Conservation (phyloP, 805 yeast genomes). For the Metschnikowia matae region DNA sequence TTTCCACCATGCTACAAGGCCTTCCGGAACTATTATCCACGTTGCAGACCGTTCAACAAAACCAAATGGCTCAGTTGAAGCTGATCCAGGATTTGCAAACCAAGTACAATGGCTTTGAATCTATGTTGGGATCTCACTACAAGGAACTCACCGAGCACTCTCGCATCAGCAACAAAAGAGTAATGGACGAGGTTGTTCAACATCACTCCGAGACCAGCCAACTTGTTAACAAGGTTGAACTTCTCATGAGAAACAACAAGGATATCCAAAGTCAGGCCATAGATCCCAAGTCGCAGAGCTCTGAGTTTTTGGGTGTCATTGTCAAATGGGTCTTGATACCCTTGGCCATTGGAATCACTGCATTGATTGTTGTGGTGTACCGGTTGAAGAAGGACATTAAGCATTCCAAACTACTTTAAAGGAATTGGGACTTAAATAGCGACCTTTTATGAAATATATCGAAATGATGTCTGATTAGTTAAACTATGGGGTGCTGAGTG, state of each 20-base stretch:
- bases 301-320: conserved; percentile 21
- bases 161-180: conserved; percentile 30
- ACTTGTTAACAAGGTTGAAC: conserved; percentile 35
- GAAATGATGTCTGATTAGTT: neutral
- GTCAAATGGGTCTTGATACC: conserved; percentile 42
- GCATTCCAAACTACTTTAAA: conserved; percentile 52
- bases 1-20: neutral
- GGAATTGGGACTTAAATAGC: neutral
- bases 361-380: conserved; percentile 45
- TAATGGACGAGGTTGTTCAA: conserved; percentile 40
- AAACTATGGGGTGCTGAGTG: neutral
- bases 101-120: conserved; percentile 25
- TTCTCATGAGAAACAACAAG: conserved; percentile 38
- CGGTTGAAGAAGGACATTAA: conserved; percentile 60
- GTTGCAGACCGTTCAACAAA: conserved; percentile 5
- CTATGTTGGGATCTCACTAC: conserved; percentile 27
- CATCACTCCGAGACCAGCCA: conserved; percentile 35
- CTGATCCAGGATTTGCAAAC: conserved; percentile 18
- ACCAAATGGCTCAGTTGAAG: conserved; percentile 18
- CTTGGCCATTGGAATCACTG: conserved; percentile 34
- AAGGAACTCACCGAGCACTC: conserved; percentile 30
- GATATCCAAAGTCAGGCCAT: conserved; percentile 26
- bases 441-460: neutral
- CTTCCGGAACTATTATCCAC: conserved; percentile 1
- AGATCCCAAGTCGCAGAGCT: conserved; percentile 14